Evolutionary conservation across 306 rosid genomes (phyloP).

Genomic region (Begonia peltatifolia): DNA sequence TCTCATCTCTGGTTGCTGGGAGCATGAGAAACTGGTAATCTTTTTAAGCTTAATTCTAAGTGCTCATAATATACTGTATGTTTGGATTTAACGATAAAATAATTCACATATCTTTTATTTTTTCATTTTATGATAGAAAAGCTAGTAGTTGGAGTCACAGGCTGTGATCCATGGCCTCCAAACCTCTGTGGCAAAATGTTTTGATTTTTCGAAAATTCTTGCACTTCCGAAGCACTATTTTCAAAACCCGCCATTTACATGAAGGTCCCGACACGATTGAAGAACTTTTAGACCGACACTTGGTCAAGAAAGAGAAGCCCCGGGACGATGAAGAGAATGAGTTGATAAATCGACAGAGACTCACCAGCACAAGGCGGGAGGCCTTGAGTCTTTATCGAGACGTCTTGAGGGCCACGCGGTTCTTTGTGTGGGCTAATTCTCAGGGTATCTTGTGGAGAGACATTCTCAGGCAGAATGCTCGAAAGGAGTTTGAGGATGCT

Average conservation of each 20-base stretch:
- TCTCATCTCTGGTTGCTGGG: too few relatives aligned
- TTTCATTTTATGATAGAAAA: too few relatives aligned
- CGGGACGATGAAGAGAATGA: slow-evolving; percentile 36
- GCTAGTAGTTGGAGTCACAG: too few relatives aligned
- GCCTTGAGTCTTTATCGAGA: slow-evolving; percentile 67
- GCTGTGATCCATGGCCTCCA: too few relatives aligned
- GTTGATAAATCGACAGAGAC: slow-evolving; percentile 44
- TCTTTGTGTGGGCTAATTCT: slow-evolving; percentile 56
- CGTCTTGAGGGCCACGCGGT: slow-evolving; percentile 46
- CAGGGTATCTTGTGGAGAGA: slow-evolving; percentile 60
- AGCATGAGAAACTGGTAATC: too few relatives aligned
- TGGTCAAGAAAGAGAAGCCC: slow-evolving; percentile 34
- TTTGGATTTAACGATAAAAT: too few relatives aligned
- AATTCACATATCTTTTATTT: too few relatives aligned
- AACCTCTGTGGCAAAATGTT: too few relatives aligned
- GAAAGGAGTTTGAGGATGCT: slow-evolving; percentile 71
- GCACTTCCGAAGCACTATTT: neutral
- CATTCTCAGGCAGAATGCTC: slow-evolving; percentile 61
- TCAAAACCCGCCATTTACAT: slow-evolving; percentile 28
- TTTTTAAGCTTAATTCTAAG: too few relatives aligned
- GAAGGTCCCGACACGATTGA: slow-evolving; percentile 74
- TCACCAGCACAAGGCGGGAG: slow-evolving; percentile 59
- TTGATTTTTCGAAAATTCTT: too few relatives aligned
- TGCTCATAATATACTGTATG: too few relatives aligned
- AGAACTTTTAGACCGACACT: slow-evolving; percentile 68